These are phyloP conservation scores for Platismatia glauca DNA, from an alignment of 495 filamentous ascomycete species.

Conservation along the genomic window DNA sequence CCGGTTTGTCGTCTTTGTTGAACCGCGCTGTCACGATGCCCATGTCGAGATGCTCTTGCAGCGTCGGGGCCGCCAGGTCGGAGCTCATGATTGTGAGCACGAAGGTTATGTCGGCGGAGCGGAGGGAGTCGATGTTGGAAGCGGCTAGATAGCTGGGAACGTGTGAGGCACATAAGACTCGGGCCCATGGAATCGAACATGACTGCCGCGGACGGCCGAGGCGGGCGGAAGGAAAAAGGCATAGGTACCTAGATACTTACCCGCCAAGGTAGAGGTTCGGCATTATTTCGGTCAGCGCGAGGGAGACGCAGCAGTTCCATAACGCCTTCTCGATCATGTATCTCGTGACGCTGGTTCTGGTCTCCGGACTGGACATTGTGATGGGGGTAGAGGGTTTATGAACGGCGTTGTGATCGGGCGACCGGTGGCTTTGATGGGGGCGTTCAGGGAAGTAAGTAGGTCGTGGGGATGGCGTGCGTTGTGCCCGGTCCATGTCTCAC, in stretches of 20 bases:
- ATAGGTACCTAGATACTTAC: not conserved
- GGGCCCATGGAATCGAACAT: too few species aligned
- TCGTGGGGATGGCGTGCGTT: too few species aligned
- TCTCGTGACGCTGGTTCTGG: not conserved
- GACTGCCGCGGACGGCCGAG: not conserved
- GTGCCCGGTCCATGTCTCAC: not conserved
- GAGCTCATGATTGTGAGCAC: conserved; percentile 14
- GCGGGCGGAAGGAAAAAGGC: not conserved
- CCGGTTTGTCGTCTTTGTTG: conserved; percentile 8
- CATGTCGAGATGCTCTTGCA: conserved; percentile 3
- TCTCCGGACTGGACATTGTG: not conserved
- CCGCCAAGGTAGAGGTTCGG: not conserved
- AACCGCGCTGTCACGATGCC: conserved; percentile 4
- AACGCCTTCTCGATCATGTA: not conserved
- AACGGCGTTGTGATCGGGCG: not conserved
- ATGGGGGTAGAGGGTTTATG: too few species aligned
- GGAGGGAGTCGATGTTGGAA: conserved; percentile 9
- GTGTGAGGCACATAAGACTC: not conserved
- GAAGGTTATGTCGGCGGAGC: conserved; percentile 7
- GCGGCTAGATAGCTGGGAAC: conserved; percentile 1
- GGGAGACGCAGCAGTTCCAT: conserved; percentile 4
- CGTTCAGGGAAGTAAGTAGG: too few species aligned
- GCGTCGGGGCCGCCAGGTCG: conserved; percentile 9
- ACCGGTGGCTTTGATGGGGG: too few species aligned
- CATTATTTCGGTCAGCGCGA: not conserved